These are phyloP conservation scores for Nothophaeocryptopus gaeumannii DNA, from an alignment of 2,329 filamentous ascomycete species.

Conservation along the genomic window DNA sequence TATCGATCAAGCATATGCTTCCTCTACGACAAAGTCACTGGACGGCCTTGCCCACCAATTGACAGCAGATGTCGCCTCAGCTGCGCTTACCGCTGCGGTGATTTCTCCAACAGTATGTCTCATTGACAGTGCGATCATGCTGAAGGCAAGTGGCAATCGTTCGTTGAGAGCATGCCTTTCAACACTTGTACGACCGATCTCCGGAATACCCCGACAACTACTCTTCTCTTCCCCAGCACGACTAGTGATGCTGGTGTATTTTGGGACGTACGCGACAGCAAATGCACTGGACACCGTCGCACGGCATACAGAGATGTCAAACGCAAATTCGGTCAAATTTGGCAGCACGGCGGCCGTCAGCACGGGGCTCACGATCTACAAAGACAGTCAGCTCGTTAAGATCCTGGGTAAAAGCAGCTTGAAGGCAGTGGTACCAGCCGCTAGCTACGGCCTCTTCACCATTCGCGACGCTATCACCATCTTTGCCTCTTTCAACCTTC, in stretches of 20 bases:
- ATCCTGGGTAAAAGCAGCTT: slow-evolving; percentile 67
- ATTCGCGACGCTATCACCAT: slow-evolving; percentile 83
- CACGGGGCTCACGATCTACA: slow-evolving; percentile 81
- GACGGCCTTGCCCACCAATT: too few relatives aligned
- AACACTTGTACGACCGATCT: slow-evolving; percentile 22
- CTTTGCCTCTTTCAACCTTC: slow-evolving; percentile 88
- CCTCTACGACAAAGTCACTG: too few relatives aligned
- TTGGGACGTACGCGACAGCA: slow-evolving; percentile 83
- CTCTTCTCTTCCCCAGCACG: too few relatives aligned
- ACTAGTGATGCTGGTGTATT: slow-evolving; percentile 61
- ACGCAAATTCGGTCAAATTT: slow-evolving; percentile 77
- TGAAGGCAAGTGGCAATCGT: too few relatives aligned
- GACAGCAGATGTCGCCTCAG: too few relatives aligned
- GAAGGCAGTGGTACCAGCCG: slow-evolving; percentile 56
- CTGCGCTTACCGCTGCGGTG: too few relatives aligned
- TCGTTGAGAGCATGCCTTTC: too few relatives aligned
- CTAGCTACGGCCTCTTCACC: slow-evolving; percentile 76
- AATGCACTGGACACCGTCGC: slow-evolving; percentile 79
- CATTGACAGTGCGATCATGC: too few relatives aligned
- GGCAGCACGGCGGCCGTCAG: slow-evolving; percentile 76
- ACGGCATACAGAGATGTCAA: slow-evolving; percentile 60
- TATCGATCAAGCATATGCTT: too few relatives aligned
- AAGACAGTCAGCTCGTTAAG: slow-evolving; percentile 79
- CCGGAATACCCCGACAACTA: slow-evolving; percentile 9
- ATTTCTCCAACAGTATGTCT: too few relatives aligned